phyloP scores from a whole-genome alignment of 2,329 filamentous ascomycete species.

The Aspergillus terreus region DNA sequence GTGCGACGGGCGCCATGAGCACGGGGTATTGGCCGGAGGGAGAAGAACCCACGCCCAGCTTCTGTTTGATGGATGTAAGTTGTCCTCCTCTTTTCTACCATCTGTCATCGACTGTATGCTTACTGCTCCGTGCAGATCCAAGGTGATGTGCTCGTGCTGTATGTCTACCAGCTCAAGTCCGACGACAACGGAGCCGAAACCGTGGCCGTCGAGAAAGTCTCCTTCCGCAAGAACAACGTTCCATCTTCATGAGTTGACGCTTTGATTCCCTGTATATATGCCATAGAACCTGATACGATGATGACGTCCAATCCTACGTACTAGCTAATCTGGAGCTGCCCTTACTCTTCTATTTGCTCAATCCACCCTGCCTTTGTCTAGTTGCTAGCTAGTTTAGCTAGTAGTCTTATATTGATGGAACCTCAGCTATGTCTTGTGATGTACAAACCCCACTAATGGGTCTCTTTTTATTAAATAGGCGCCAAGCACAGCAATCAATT shows the following conservation, averaged over 20 bases:
- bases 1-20: conserved; percentile 63
- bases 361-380: too few species aligned
- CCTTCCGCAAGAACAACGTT: conserved; percentile 73
- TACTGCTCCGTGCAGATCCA: conserved; percentile 62
- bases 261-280: conserved; percentile 28
- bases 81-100: background rate
- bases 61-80: conserved; percentile 97
- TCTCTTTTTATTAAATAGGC: too few species aligned
- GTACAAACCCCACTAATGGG: too few species aligned
- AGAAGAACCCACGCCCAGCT: conserved; percentile 79
- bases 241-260: conserved; percentile 47
- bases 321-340: background rate
- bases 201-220: conserved; percentile 81
- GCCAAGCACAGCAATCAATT: too few species aligned
- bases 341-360: background rate
- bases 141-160: conserved; percentile 91
- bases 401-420: too few species aligned
- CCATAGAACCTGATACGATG: conserved; percentile 18
- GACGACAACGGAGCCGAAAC: conserved; percentile 73
- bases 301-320: conserved; percentile 13
- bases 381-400: too few species aligned
- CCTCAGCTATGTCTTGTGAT: too few species aligned
- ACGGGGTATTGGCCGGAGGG: conserved; percentile 56
- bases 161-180: conserved; percentile 84
- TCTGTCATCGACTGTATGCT: conserved; percentile 1